Percentiles rank a stretch among this genome's conserved stretches.
These are phyloP conservation scores for Talaromyces wortmannii DNA, from an alignment of 495 filamentous ascomycete genomes.

Conservation along the genomic window DNA sequence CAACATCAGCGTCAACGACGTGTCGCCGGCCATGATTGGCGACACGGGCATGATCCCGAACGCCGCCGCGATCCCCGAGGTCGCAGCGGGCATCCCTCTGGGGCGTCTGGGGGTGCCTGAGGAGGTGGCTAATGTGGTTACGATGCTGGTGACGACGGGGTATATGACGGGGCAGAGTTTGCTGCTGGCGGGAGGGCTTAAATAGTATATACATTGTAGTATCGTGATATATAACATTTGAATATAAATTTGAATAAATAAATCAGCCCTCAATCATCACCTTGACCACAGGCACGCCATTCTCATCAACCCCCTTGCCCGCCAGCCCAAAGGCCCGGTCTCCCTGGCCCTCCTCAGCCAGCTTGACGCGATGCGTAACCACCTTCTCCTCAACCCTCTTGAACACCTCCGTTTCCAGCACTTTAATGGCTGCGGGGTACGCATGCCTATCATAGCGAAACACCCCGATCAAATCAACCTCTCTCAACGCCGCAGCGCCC, in stretches of 20 bases:
- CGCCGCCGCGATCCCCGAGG: constrained; percentile 36
- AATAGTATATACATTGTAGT: constrained; percentile 15
- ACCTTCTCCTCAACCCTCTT: constrained; percentile 48
- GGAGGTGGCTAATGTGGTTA: constrained; percentile 62
- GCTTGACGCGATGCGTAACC: constrained; percentile 69
- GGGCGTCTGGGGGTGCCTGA: constrained; percentile 56
- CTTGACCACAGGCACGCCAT: constrained; percentile 75
- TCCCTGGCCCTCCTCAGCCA: constrained; percentile 50
- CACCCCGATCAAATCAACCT: constrained; percentile 88
- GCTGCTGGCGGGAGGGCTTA: constrained; percentile 50
- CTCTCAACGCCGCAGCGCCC: constrained; percentile 74
- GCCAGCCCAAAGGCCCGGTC: constrained; percentile 74
- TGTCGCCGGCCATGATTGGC: constrained; percentile 70
- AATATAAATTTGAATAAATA: not conserved
- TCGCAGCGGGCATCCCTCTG: constrained; percentile 52
- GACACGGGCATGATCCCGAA: constrained; percentile 61
- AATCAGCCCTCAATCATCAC: constrained; percentile 59
- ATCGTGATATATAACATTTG: not conserved
- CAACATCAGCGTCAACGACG: constrained; percentile 69
- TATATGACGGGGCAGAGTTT: constrained; percentile 63
- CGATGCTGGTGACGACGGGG: constrained; percentile 60
- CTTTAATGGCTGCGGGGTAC: constrained; percentile 71
- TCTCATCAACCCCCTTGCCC: constrained; percentile 69
- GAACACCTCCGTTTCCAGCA: constrained; percentile 56
- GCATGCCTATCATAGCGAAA: constrained; percentile 82